phyloP scores from a whole-genome alignment of 1,284 basidiomycete genomes.

The Athelia psychrophila region DNA sequence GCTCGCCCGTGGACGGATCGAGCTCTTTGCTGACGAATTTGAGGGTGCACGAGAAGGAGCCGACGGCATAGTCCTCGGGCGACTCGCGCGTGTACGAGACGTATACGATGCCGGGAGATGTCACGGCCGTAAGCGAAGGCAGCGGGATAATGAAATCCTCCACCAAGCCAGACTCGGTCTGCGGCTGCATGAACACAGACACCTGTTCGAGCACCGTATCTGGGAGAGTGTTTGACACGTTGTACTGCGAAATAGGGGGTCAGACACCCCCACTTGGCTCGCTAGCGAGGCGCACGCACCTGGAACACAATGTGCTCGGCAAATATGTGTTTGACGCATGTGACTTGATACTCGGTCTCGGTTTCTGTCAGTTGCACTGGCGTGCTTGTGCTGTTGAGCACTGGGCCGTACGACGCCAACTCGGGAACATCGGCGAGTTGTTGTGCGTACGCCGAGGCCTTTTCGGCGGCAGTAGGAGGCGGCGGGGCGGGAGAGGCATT shows the following conservation, averaged over 20 bases:
- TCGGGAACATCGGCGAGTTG: constrained; percentile 89
- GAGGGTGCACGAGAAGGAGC: constrained; percentile 91
- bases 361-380: constrained; percentile 89
- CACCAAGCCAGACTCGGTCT: constrained; percentile 71
- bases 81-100: constrained; percentile 89
- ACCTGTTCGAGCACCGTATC: constrained; percentile 96
- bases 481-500: constrained; percentile 63
- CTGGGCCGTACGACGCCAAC: constrained; percentile 81
- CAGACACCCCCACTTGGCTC: neutral
- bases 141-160: constrained; percentile 97
- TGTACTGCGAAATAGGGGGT: constrained; percentile 62
- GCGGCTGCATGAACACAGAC: constrained; percentile 88
- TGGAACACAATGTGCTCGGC: constrained; percentile 96
- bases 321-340: constrained; percentile 97
- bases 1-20: constrained; percentile 94
- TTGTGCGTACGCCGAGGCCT: constrained; percentile 82
- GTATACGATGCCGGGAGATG: constrained; percentile 83
- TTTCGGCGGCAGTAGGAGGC: constrained; percentile 75
- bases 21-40: constrained; percentile 98
- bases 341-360: constrained; percentile 98
- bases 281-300: constrained; percentile 39
- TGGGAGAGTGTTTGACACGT: constrained; percentile 97
- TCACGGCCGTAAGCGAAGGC: constrained; percentile 63
- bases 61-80: constrained; percentile 76
- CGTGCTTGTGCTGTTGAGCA: constrained; percentile 85